Conservation (phyloP, 176 grass and related monocot species). For the Aechmea fasciata region DNA sequence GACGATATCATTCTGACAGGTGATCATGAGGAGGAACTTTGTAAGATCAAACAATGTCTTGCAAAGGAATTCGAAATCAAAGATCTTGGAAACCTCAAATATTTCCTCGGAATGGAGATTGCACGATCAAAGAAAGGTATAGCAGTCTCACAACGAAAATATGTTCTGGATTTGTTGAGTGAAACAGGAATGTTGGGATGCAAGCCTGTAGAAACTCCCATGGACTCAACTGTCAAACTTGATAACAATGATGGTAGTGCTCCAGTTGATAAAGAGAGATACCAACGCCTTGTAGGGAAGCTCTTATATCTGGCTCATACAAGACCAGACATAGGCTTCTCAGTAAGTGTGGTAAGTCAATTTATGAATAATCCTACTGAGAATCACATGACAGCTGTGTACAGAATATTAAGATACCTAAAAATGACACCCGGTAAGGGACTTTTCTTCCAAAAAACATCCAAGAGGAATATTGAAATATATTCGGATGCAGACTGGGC, state of each 20-base stretch:
- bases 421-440: neutral
- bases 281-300: neutral
- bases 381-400: neutral
- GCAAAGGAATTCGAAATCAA: constrained; percentile 8
- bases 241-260: neutral
- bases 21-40: neutral
- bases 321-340: neutral
- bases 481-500: neutral
- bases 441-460: neutral
- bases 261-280: neutral
- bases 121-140: neutral
- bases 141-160: neutral
- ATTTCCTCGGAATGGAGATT: constrained; percentile 9
- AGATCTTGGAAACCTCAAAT: neutral
- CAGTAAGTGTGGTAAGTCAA: neutral
- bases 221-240: neutral
- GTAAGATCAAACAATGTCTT: neutral
- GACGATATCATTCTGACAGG: constrained; percentile 1
- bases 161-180: constrained; percentile 1
- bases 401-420: neutral
- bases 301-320: constrained; percentile 14
- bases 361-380: constrained; percentile 13
- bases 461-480: neutral
- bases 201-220: neutral
- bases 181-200: constrained; percentile 1